Conservation (phyloP, 768 basidiomycete genomes). For the Lactarius tabidus region DNA sequence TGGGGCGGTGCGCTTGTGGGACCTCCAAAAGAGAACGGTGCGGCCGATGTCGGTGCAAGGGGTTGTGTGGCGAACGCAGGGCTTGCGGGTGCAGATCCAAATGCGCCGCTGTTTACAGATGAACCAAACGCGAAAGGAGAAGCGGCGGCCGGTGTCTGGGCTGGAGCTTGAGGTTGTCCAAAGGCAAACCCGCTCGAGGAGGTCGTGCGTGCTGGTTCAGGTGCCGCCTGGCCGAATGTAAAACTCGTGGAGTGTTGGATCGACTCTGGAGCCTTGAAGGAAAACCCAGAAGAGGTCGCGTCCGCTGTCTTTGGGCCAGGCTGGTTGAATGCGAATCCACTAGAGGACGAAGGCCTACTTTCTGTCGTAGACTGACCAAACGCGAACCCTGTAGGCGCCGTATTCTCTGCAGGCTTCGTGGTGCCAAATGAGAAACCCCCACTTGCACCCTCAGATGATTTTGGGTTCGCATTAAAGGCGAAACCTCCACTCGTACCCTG, state of each 20-base stretch:
- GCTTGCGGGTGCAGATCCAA: constrained; percentile 29
- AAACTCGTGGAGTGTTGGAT: constrained; percentile 27
- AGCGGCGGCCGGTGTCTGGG: constrained; percentile 30
- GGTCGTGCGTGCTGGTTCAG: constrained; percentile 35
- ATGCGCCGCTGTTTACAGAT: constrained; percentile 25
- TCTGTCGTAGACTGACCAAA: constrained; percentile 15
- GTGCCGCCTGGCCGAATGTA: constrained; percentile 28
- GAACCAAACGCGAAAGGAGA: constrained; percentile 31
- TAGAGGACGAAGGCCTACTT: constrained; percentile 13
- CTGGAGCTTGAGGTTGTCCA: constrained; percentile 32
- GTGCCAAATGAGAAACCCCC: constrained; percentile 36
- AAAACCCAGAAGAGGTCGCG: constrained; percentile 17
- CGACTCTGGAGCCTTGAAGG: constrained; percentile 22
- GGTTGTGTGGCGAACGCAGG: constrained; percentile 20
- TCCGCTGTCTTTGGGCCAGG: constrained; percentile 23
- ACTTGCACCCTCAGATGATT: constrained; percentile 29
- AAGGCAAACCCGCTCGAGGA: constrained; percentile 30
- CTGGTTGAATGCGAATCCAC: constrained; percentile 17
- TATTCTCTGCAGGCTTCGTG: constrained; percentile 18
- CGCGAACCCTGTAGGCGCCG: constrained; percentile 13
- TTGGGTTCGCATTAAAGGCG: constrained; percentile 41
- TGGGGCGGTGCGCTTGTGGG: constrained; percentile 33
- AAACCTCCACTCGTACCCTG: constrained; percentile 40
- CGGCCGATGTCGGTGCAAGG: constrained; percentile 16
- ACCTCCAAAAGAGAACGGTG: constrained; percentile 29